Evolutionary conservation across 768 basidiomycete genomes (phyloP), one percentile per base, ranked within the genome.

Genomic region (Podaxis sp.): DNA sequence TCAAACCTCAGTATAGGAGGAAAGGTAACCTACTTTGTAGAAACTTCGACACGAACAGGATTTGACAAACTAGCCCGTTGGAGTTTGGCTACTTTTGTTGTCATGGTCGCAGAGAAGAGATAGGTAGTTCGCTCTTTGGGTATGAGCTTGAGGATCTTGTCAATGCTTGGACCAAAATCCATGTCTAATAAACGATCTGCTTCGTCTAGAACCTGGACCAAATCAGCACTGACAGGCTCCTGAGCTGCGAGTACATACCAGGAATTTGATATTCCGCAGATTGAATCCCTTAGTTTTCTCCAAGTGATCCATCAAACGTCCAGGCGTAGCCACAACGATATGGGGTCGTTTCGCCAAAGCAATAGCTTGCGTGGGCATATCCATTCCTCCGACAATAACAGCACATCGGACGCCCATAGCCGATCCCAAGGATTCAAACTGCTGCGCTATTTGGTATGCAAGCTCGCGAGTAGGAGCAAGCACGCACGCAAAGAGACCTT

Each of bases 51-150:
- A 67, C 91, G 85, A 26, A 96, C 87, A n/a, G 97, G 97, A 71
- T 96, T 95, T 36, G 86, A 84, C 71, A 99, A 79, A 80, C 93
- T 95, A 36, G 97, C 96, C 58, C 96, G 79, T 73, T 99, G 96
- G 11, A 99, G 81, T 75, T 98, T 98, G 11, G 92, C 94, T 3
- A 99, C 95, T 77, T 98, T 99, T 13, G 94, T 95, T 11, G 97
- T 96, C 96, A 99, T 99, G 22, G 96, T 99, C 5, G 96, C 97
- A 12, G 96, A 98, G 79, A 95, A 99, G 1, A 99, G 84, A 72
- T 95, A 98, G 2, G 97, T 99, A 33, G 90, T 92, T 11, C 97
- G 86, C 68, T 98, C 96, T 70, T 88, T 93, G 22, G 96, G 97
- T 65, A 99, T 89, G 42, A 93, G 86, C 76, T 96, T 96, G 39